Conservation (phyloP, 2,329 filamentous ascomycete genomes). For the Paraphaeosphaeria sporulosa region DNA sequence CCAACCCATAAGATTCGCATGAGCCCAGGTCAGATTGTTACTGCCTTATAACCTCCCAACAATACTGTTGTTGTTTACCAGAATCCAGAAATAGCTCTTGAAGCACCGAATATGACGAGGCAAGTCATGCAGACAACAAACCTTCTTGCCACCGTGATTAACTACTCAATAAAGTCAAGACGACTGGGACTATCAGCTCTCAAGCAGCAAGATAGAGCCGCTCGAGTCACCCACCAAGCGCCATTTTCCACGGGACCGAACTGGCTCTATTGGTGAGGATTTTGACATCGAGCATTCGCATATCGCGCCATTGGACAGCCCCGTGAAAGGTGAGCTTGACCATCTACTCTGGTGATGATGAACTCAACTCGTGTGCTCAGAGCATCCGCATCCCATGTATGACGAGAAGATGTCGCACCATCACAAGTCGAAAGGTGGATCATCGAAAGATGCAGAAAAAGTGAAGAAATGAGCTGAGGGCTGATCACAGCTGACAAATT, state of each 20-base stretch:
- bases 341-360: neutral
- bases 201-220: slow-evolving; percentile 23
- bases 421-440: neutral
- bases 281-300: slow-evolving; percentile 21
- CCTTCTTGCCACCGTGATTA: neutral
- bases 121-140: neutral
- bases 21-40: neutral
- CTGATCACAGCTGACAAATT: neutral
- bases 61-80: neutral
- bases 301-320: slow-evolving; percentile 16
- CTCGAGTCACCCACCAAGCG: slow-evolving; percentile 19
- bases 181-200: slow-evolving; percentile 18
- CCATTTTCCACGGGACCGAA: slow-evolving; percentile 14
- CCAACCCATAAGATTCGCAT: slow-evolving; percentile 1
- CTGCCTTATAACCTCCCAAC: neutral
- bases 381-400: neutral
- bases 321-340: slow-evolving; percentile 16
- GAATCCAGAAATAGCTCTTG: neutral
- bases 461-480: neutral
- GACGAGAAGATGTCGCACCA: neutral
- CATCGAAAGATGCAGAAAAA: neutral
- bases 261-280: slow-evolving; percentile 19
- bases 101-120: slow-evolving; percentile 7
- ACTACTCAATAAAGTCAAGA: slow-evolving; percentile 1
- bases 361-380: neutral